These are phyloP conservation scores for Pythium phragmitis DNA, from an alignment of 352 stramenopile species.

Conservation along the genomic window DNA sequence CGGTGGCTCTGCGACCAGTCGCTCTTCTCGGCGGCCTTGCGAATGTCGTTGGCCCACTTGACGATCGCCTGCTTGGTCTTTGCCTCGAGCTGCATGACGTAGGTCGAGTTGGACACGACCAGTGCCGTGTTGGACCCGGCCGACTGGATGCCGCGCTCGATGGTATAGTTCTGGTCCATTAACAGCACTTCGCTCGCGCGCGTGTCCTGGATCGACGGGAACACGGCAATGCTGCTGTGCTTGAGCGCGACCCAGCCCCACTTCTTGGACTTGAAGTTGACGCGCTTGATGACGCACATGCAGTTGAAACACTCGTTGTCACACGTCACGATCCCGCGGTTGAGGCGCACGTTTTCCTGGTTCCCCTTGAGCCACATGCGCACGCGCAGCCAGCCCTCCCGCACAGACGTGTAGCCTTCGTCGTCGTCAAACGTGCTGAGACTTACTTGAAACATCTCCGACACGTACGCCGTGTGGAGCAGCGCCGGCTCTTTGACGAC, in stretches of 20 bases:
- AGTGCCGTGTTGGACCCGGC: conserved; percentile 77
- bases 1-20: conserved; percentile 78
- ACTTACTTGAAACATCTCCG: conserved; percentile 82
- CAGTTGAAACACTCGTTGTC: conserved; percentile 90
- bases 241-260: conserved; percentile 84
- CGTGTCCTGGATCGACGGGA: conserved; percentile 70
- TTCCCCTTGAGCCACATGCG: conserved; percentile 85
- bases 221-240: conserved; percentile 77
- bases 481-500: conserved; percentile 63
- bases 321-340: conserved; percentile 67
- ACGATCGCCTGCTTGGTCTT: conserved; percentile 75
- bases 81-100: conserved; percentile 82
- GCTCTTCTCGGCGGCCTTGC: conserved; percentile 58
- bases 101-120: conserved; percentile 80
- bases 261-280: conserved; percentile 81
- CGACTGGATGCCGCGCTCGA: conserved; percentile 75
- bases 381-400: conserved; percentile 83
- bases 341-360: conserved; percentile 83
- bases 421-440: conserved; percentile 85
- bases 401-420: conserved; percentile 72
- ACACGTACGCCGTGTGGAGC: conserved; percentile 66
- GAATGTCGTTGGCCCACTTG: conserved; percentile 87
- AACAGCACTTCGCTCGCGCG: conserved; percentile 67
- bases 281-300: conserved; percentile 86
- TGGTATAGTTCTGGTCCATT: conserved; percentile 81